phyloP scores from a whole-genome alignment of 805 yeast species.

The Monosporozyma siamensis region DNA sequence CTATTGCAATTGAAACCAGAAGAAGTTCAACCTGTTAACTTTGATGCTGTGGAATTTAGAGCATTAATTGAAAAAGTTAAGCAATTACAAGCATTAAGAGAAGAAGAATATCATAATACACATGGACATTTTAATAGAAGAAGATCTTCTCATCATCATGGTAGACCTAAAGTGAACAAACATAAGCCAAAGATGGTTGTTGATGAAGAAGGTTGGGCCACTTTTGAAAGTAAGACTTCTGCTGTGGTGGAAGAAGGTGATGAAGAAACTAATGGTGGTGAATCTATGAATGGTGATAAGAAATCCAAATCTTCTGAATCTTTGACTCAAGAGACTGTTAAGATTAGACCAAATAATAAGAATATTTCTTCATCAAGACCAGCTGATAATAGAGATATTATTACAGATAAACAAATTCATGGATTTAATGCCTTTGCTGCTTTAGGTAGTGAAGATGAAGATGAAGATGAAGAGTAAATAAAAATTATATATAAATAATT shows the following conservation, averaged over 20 bases:
- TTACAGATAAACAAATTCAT: conserved; percentile 55
- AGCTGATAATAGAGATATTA: conserved; percentile 61
- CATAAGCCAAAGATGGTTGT: conserved; percentile 42
- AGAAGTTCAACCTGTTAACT: conserved; percentile 49
- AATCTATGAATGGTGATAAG: conserved; percentile 8
- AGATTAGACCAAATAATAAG: conserved; percentile 62
- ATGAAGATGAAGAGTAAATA: neutral
- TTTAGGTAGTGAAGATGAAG: conserved; percentile 42
- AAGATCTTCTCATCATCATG: conserved; percentile 41
- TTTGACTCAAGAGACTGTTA: conserved; percentile 38
- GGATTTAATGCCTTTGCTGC: conserved; percentile 79
- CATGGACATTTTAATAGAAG: conserved; percentile 46
- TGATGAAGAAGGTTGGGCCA: conserved; percentile 82
- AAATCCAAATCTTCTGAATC: conserved; percentile 7
- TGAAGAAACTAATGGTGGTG: conserved; percentile 21
- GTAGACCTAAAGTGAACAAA: conserved; percentile 49
- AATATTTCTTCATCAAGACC: conserved; percentile 68
- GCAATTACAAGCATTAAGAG: conserved; percentile 33
- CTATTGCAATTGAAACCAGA: conserved; percentile 52
- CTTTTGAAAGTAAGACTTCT: conserved; percentile 40
- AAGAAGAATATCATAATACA: conserved; percentile 27
- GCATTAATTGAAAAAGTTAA: conserved; percentile 58
- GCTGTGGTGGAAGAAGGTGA: conserved; percentile 11
- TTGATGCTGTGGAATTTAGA: conserved; percentile 55
- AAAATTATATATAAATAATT: neutral